Conservation (phyloP, 2,329 filamentous ascomycete genomes). For the Fusarium camptoceras region DNA sequence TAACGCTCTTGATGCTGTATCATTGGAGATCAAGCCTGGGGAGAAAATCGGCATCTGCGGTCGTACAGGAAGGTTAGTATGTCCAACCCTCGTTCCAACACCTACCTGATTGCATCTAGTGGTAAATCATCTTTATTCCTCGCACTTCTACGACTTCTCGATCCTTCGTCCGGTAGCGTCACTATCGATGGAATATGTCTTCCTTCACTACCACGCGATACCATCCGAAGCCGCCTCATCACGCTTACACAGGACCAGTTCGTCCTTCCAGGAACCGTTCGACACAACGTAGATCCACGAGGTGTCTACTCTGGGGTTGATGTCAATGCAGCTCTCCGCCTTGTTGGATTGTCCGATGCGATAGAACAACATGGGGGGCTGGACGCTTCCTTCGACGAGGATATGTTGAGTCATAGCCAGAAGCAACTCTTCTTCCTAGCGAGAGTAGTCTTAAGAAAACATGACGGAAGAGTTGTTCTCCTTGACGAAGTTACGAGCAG, state of each 20-base stretch:
- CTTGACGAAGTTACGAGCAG: conserved; percentile 57
- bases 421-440: conserved; percentile 64
- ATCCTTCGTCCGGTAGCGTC: conserved; percentile 54
- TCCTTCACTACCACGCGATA: conserved; percentile 54
- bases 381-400: conserved; percentile 50
- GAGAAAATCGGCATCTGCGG: conserved; percentile 65
- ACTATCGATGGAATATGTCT: conserved; percentile 59
- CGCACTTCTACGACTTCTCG: conserved; percentile 61
- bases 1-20: conserved; percentile 42
- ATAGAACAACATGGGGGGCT: conserved; percentile 56
- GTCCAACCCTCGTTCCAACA: background rate
- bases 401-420: conserved; percentile 59
- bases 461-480: conserved; percentile 56
- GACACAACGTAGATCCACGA: conserved; percentile 61
- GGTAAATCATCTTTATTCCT: conserved; percentile 64
- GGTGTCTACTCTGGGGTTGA: conserved; percentile 48
- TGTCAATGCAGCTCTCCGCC: conserved; percentile 56
- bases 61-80: conserved; percentile 55
- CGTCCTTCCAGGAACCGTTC: conserved; percentile 59
- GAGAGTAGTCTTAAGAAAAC: conserved; percentile 56
- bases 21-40: conserved; percentile 49
- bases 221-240: conserved; percentile 58
- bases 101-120: conserved; percentile 45
- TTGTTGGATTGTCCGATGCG: conserved; percentile 56
- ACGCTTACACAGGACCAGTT: conserved; percentile 64